These are phyloP conservation scores for Forsythia viridissima DNA, from an alignment of 257 asterid genomes.

Conservation along the genomic window DNA sequence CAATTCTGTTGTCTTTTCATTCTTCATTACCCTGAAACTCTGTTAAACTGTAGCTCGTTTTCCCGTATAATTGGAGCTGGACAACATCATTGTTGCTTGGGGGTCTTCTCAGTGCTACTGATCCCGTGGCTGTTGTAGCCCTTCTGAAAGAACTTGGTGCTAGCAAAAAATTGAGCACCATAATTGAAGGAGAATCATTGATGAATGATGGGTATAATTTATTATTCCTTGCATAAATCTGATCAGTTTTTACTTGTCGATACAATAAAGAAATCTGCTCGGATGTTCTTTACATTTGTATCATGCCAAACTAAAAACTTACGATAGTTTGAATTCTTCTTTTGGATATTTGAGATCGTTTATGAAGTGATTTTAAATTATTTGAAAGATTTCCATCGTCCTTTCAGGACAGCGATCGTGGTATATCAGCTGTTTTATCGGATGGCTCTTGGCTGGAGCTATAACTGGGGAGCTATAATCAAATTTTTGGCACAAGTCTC, in stretches of 20 bases:
- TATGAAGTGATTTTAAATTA: slow-evolving; percentile 13
- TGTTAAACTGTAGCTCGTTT: slow-evolving; percentile 58
- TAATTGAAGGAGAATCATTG: slow-evolving; percentile 97
- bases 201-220: slow-evolving; percentile 93
- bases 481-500: slow-evolving; percentile 69
- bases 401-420: slow-evolving; percentile 91
- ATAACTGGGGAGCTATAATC: slow-evolving; percentile 66
- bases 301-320: slow-evolving; percentile 19
- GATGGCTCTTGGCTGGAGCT: slow-evolving; percentile 86
- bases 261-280: neutral
- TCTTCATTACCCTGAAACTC: slow-evolving; percentile 29
- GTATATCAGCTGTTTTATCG: slow-evolving; percentile 83
- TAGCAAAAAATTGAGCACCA: slow-evolving; percentile 90
- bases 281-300: slow-evolving; percentile 15
- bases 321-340: slow-evolving; percentile 14
- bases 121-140: slow-evolving; percentile 99
- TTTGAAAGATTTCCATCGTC: slow-evolving; percentile 13
- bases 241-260: slow-evolving; percentile 10
- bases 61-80: slow-evolving; percentile 98
- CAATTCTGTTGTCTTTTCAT: slow-evolving; percentile 10
- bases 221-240: neutral
- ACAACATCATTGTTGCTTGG: slow-evolving; percentile 88
- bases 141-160: slow-evolving; percentile 95
- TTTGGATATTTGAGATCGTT: neutral
- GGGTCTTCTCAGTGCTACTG: slow-evolving; percentile 98